Base-by-base conservation (phyloP, 192 early-diverging fungal species). In the Mortierella claussenii region DNA sequence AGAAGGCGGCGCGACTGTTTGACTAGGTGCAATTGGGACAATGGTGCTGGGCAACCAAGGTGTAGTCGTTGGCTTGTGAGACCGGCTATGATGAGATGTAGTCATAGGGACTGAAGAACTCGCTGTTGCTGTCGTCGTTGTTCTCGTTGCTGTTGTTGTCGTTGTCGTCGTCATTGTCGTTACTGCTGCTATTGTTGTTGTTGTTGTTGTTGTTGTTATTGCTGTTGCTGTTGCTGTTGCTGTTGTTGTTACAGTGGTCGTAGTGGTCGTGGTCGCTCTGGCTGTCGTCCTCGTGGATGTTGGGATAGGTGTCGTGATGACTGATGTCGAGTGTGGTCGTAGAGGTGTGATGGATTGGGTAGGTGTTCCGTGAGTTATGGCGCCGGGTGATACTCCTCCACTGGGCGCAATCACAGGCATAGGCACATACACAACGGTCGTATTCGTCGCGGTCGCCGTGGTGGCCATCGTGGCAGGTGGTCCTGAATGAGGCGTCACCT, bases 11-110 rank as follows among this genome's bases (percentile, higher is more conserved):
- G 27, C 6, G 0, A 55, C 67, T 9, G 44, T 49, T 43, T 76
- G 42, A 10, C 64, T 61, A 6, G 73, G 58, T 3, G 48, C 28
- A 3, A 76, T 28, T 17, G 73, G 64, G 9, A 61, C 65, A 31
- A 76, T 76, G 5, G 62, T 49, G 46, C 43, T 66, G 6, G 73
- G 73, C 23, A 76, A 34, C 73, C 73, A 76, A 6, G 58, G 64
- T 1, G 64, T 76, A 20, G 63, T 62, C 6, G 56, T 60, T 8
- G 48, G 49, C 32, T 31, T 43, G 47, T 47, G 44, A 7, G 31
- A 11, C 0, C 17, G 47, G 17, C 43, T 56, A 13, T 57, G 46
- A 13, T 62, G 51, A 18, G 51, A 24, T 18, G 51, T 48, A 0
- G 47, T 32, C 1, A 54, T 2, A 0, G 50, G 18, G 5, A 13